Evolutionary conservation across 306 rosid species (phyloP), one percentile per base, ranked within the genome.

Genomic region (Mimosa bimucronata): DNA sequence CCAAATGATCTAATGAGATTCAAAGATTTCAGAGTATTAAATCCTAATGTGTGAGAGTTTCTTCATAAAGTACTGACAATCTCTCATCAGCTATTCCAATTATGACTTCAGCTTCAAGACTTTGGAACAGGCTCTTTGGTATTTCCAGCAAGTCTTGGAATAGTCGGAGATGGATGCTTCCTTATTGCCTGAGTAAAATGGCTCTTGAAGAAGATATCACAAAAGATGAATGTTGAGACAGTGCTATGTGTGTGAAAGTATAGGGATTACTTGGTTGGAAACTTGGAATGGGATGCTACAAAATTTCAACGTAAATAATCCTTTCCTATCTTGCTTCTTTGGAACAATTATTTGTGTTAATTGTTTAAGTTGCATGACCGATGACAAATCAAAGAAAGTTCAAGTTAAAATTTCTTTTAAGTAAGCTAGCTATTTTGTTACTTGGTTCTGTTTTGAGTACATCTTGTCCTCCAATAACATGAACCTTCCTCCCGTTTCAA

Each of bases 301-400:
- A n/a, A 53, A 53, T 53, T 53, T 53, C 61, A 53, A 7, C 62
- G 53, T 52, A 75, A 31, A 53, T 41, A 42, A 44, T 41, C 79
- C 55, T 55, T 2, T 28, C 48, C 48, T 42, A 42, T 42, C 48
- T 42, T 42, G 13, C 48, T 42, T 42, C 14, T 42, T 4, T 11
- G 48, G 15, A 42, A 42, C 48, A 42, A 13, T 11, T 1, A 42
- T 42, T 42, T 42, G 48, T 42, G 48, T 9, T 61, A n/a, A n/a
- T n/a, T n/a, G n/a, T n/a, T n/a, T n/a, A n/a, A n/a, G n/a, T n/a
- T n/a, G n/a, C n/a, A n/a, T n/a, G n/a, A n/a, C n/a, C n/a, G n/a
- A n/a, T n/a, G n/a, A n/a, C n/a, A n/a, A n/a, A n/a, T n/a, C n/a
- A n/a, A 18, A 25, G 66, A 23, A 25, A 16, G 66, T 12, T 25